Base-by-base conservation (phyloP, 345 rosid genomes). In the Gossypium longicalyx region DNA sequence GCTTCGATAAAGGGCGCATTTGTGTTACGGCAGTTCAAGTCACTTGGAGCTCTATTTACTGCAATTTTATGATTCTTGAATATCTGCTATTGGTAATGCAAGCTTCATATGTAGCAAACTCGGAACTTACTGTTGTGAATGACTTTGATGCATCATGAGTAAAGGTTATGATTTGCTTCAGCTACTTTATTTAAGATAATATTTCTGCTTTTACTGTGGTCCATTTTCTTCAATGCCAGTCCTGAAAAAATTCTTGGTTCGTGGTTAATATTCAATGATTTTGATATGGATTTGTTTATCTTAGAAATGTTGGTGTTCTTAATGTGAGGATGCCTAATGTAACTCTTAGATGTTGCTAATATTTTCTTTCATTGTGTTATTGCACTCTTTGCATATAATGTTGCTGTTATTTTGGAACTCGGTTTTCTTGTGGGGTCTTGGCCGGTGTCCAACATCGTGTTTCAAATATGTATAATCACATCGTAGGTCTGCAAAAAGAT, bases 401-500 rank as follows among this genome's bases (percentile, higher is more conserved):
- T 68, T 68, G 12, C 7, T 49, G 44, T 68, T 68, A 68, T 68
- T 49, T 16, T 47, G 44, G 72, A 25, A 12, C 17, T 19, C 12
- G 38, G 17, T 56, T 34, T 56, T 71, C 49, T 34, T 19, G 12
- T 54, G 22, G 29, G 49, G 12, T 72, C 54, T 44, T 49, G 8
- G 9, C 47, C 13, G 19, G 12, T 43, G 22, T 15, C 25, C 45
- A 4, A 19, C 10, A 17, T 38, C 34, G 3, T 58, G 65, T 23
- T 57, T 47, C 23, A 48, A 59, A 29, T 17, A 7, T 20, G 47
- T 20, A 2, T 67, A 15, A 47, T 41, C 41, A 16, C 58, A 73
- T 20, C 76, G 25, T 77, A 92, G 98, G 95, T 91, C 15, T 94
- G 98, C 85, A 83, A 80, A 83, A 88, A 70, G 80, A 89, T 92